Base-by-base conservation (phyloP, 2,329 filamentous ascomycete genomes). In the Diplodia corticola region DNA sequence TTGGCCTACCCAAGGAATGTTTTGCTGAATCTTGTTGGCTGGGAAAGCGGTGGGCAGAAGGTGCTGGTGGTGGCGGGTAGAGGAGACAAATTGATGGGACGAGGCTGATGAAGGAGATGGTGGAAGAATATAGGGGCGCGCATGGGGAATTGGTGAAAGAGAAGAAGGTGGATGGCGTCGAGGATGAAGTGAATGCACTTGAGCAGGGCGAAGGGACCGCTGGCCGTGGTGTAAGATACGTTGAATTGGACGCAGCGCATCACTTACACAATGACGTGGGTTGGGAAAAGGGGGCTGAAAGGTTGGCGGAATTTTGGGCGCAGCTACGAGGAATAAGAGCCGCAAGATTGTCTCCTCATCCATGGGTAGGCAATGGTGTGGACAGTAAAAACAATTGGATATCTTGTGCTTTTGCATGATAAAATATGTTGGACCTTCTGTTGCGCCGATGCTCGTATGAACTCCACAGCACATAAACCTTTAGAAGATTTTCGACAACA, bases 201-300 rank as follows among this genome's bases (percentile, higher is more conserved):
- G 49, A 65, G 26, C n/a, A 66, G 64, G 66, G 65, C 1, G 48
- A 50, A 12, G 44, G 60, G 24, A 49, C 26, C 9, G 55, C 64
- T 7, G 49, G 65, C 12, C 72, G 61, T 12, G 81, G 80, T 0
- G 81, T 85, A 10, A 72, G 74, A 54, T 73, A 70, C 17, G 73
- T 81, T 53, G 80, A 85, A 0, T 74, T 77, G 3, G 79, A 78
- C 2, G 76, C 82, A 3, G 84, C 80, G 1, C 83, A 86, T 71
- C 84, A 86, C 73, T 68, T 85, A 51, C 83, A 85, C 71, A 84
- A 86, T 65, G 83, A 86, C 69, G 72, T 80, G 12, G 76, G 77
- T 46, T 85, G 82, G 81, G 74, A 83, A 64, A 71, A 77, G 2
- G 84, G 83, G 0, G 83, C 81, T 0, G 72, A 74, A 63, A 82